Evolutionary conservation across 2,329 filamentous ascomycete species (phyloP).

Genomic region (Colletotrichum limetticola): DNA sequence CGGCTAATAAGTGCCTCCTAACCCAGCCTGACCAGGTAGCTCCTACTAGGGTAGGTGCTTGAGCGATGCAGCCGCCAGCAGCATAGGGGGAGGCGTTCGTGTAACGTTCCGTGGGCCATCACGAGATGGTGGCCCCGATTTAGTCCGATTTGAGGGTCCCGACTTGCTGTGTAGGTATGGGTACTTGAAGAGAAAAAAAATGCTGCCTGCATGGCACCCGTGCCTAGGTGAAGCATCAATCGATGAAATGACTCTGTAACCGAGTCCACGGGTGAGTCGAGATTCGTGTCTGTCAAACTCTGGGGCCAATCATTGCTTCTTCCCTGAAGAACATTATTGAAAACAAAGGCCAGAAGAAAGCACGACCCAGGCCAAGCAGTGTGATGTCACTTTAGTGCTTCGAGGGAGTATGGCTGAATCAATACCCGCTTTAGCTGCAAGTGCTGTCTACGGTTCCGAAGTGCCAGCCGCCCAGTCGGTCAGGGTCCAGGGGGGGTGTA

Average conservation of each 20-base stretch:
- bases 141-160: constrained; percentile 12
- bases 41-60: background rate
- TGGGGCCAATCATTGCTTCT: background rate
- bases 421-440: constrained; percentile 28
- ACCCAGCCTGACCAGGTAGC: too few relatives aligned
- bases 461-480: background rate
- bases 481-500: constrained; percentile 19
- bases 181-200: background rate
- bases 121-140: constrained; percentile 13
- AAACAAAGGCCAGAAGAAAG: constrained; percentile 20
- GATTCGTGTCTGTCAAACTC: background rate
- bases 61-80: constrained; percentile 10
- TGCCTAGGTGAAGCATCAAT: constrained; percentile 22
- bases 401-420: background rate
- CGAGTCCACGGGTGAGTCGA: constrained; percentile 1
- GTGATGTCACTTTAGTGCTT: constrained; percentile 25
- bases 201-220: background rate
- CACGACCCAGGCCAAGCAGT: background rate
- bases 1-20: background rate
- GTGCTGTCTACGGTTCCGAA: constrained; percentile 18
- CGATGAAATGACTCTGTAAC: background rate
- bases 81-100: constrained; percentile 23
- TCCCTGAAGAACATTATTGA: constrained; percentile 4
- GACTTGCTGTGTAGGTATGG: background rate
- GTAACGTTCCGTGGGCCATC: constrained; percentile 26